phyloP scores from a whole-genome alignment of 75 land plant genomes.

The Azolla pinnata region DNA sequence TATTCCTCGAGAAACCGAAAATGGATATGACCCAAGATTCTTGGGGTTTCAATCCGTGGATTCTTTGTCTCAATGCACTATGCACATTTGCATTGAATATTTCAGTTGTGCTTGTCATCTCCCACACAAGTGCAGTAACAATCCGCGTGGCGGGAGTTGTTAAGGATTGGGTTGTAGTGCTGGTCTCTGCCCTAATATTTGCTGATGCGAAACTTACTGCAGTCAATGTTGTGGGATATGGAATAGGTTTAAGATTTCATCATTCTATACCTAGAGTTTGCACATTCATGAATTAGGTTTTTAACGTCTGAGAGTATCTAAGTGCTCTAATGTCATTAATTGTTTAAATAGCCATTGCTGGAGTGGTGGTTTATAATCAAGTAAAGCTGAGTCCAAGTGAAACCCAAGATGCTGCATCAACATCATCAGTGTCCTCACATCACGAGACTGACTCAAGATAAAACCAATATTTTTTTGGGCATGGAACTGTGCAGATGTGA shows the following conservation, averaged over 20 bases:
- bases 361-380: slow-evolving; percentile 87
- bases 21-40: slow-evolving; percentile 53
- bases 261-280: background rate
- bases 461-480: no score
- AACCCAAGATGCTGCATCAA: no score
- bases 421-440: no score
- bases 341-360: slow-evolving; percentile 55
- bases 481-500: no score
- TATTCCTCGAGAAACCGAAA: slow-evolving; percentile 86
- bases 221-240: slow-evolving; percentile 83
- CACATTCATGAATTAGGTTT: no score
- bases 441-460: no score
- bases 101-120: slow-evolving; percentile 88
- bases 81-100: slow-evolving; percentile 94
- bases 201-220: slow-evolving; percentile 74
- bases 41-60: slow-evolving; percentile 62
- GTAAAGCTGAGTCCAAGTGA: no score
- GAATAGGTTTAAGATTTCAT: slow-evolving; percentile 53
- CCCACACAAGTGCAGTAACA: slow-evolving; percentile 92
- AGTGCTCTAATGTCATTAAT: background rate
- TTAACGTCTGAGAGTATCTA: background rate
- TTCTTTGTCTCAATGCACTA: slow-evolving; percentile 66
- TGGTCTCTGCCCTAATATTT: slow-evolving; percentile 74
- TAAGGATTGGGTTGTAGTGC: slow-evolving; percentile 94
- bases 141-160: slow-evolving; percentile 98